Conservation (phyloP, 2,329 filamentous ascomycete species). For the Aureobasidium namibiae region DNA sequence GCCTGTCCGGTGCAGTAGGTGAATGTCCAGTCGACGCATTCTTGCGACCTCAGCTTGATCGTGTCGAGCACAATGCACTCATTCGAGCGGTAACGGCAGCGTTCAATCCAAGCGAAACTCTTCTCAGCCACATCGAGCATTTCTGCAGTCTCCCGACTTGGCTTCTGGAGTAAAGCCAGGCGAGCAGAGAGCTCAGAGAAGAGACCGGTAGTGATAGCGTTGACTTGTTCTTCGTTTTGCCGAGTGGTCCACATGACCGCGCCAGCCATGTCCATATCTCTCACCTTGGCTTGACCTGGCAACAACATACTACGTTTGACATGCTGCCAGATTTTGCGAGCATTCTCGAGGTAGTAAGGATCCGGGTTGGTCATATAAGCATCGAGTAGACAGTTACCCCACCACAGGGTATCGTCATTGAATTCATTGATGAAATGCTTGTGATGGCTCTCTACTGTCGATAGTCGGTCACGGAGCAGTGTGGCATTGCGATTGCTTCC, state of each 20-base stretch:
- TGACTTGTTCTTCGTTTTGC: slow-evolving; percentile 10
- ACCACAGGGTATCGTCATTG: slow-evolving; percentile 24
- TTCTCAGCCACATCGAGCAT: slow-evolving; percentile 19
- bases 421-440: slow-evolving; percentile 22
- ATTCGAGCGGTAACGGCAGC: slow-evolving; percentile 20
- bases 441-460: slow-evolving; percentile 17
- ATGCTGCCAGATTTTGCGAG: slow-evolving; percentile 19
- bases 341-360: slow-evolving; percentile 19
- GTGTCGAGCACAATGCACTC: slow-evolving; percentile 22
- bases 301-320: slow-evolving; percentile 15
- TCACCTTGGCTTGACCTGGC: slow-evolving; percentile 16
- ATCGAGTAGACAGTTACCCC: slow-evolving; percentile 19
- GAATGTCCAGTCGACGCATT: slow-evolving; percentile 22
- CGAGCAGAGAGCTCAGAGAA: slow-evolving; percentile 21
- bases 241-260: slow-evolving; percentile 15
- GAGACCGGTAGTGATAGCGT: slow-evolving; percentile 15
- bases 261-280: slow-evolving; percentile 21
- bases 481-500: slow-evolving; percentile 18
- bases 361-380: slow-evolving; percentile 19
- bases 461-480: slow-evolving; percentile 14
- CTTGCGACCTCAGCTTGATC: slow-evolving; percentile 18
- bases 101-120: slow-evolving; percentile 22
- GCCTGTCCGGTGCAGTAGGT: slow-evolving; percentile 22
- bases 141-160: slow-evolving; percentile 3
- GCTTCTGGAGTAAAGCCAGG: slow-evolving; percentile 16